Conservation (phyloP, 768 basidiomycete genomes). For the Rhizopogon rudus region DNA sequence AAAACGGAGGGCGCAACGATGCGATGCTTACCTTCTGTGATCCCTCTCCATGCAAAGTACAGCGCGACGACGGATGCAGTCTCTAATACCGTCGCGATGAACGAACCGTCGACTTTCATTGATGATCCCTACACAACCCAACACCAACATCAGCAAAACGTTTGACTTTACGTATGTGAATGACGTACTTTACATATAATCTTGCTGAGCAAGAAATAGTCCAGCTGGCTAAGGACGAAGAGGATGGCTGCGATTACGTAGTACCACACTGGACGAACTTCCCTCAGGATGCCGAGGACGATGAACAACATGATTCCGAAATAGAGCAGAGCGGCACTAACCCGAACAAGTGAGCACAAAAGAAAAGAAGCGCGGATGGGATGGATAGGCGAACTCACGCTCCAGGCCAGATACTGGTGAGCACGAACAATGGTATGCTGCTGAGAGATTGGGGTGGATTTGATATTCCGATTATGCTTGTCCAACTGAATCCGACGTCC, state of each 20-base stretch:
- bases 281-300: constrained; percentile 69
- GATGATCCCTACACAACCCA: constrained; percentile 46
- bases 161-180: constrained; percentile 20
- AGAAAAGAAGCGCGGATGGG: not conserved
- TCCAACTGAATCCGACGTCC: constrained; percentile 71
- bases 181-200: constrained; percentile 65
- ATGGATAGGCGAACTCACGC: constrained; percentile 40
- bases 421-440: constrained; percentile 74
- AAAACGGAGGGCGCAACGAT: not conserved
- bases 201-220: constrained; percentile 74
- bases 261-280: constrained; percentile 74
- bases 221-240: constrained; percentile 78
- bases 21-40: constrained; percentile 67
- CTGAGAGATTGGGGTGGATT: constrained; percentile 50
- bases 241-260: constrained; percentile 70
- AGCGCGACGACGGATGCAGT: constrained; percentile 65
- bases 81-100: constrained; percentile 81
- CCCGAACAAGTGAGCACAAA: constrained; percentile 1
- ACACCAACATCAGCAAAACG: not conserved
- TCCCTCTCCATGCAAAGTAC: constrained; percentile 80
- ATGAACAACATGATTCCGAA: constrained; percentile 77
- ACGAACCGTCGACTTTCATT: constrained; percentile 77
- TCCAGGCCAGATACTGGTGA: constrained; percentile 78
- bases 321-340: constrained; percentile 64
- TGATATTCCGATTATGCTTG: constrained; percentile 54